Percentiles rank a stretch among this genome's conserved stretches.
Evolutionary conservation across 495 filamentous ascomycete species (phyloP).

Genomic region (Beverwykella pulmonaria): DNA sequence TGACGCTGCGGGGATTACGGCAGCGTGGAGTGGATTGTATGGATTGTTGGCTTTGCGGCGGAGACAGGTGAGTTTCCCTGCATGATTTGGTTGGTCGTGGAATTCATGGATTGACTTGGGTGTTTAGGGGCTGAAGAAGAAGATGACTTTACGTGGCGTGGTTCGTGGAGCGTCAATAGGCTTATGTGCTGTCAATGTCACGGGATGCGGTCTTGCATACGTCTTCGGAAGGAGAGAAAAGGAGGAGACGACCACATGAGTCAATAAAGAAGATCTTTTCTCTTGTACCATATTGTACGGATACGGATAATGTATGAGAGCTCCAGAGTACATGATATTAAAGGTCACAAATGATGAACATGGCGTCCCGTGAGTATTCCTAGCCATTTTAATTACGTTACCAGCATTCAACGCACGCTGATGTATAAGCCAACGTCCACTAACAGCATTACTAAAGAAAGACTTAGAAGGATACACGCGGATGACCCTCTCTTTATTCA

Average conservation of each 20-base stretch:
- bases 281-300: slow-evolving; percentile 12
- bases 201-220: slow-evolving; percentile 73
- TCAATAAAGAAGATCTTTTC: background rate
- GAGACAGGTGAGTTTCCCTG: slow-evolving; percentile 49
- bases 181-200: slow-evolving; percentile 67
- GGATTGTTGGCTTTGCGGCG: slow-evolving; percentile 72
- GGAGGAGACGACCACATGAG: slow-evolving; percentile 24
- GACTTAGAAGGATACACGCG: no score
- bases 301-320: background rate
- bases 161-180: slow-evolving; percentile 73
- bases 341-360: background rate
- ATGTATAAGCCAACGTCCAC: no score
- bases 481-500: no score
- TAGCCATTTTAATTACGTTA: no score
- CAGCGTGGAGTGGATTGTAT: slow-evolving; percentile 86
- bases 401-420: no score
- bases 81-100: background rate
- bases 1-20: slow-evolving; percentile 80
- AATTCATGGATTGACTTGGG: background rate
- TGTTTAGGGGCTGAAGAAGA: slow-evolving; percentile 53
- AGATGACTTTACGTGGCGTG: slow-evolving; percentile 68
- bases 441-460: no score
- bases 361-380: no score
- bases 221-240: slow-evolving; percentile 52
- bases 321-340: background rate